phyloP scores from a whole-genome alignment of 2,329 filamentous ascomycete species.

The Sporothrix pseudoabietina region DNA sequence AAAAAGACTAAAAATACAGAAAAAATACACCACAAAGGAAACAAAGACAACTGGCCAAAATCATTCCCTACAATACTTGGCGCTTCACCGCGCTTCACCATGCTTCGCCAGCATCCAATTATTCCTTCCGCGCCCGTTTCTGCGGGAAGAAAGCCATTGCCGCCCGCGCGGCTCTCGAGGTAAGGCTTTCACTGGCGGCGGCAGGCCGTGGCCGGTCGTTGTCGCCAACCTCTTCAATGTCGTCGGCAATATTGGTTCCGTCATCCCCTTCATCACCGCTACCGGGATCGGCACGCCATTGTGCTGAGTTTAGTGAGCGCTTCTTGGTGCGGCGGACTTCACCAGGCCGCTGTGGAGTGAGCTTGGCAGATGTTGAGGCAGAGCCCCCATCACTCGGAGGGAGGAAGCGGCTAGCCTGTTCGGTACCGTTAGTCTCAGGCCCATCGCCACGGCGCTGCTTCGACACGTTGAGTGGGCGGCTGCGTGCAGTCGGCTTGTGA shows the following conservation, averaged over 20 bases:
- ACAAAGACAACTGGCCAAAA: background rate
- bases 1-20: conserved; percentile 1
- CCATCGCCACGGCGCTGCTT: background rate
- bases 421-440: background rate
- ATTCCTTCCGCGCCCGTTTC: conserved; percentile 21
- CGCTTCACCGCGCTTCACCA: background rate
- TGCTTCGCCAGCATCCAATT: too few relatives aligned
- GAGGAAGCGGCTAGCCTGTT: conserved; percentile 1
- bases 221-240: conserved; percentile 31
- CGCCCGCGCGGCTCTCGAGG: background rate
- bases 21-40: background rate
- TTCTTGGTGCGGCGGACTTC: conserved; percentile 26
- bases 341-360: background rate
- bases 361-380: background rate
- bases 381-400: background rate
- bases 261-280: background rate
- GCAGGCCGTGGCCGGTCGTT: background rate
- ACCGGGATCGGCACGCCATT: conserved; percentile 6
- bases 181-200: background rate
- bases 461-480: conserved; percentile 1
- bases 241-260: conserved; percentile 15
- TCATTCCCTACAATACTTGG: background rate
- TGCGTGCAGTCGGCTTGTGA: conserved; percentile 13
- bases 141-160: conserved; percentile 10
- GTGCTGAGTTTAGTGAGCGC: conserved; percentile 25